Evolutionary conservation across 1,284 basidiomycete genomes (phyloP).

Genomic region (Lignosus rhinocerotis): DNA sequence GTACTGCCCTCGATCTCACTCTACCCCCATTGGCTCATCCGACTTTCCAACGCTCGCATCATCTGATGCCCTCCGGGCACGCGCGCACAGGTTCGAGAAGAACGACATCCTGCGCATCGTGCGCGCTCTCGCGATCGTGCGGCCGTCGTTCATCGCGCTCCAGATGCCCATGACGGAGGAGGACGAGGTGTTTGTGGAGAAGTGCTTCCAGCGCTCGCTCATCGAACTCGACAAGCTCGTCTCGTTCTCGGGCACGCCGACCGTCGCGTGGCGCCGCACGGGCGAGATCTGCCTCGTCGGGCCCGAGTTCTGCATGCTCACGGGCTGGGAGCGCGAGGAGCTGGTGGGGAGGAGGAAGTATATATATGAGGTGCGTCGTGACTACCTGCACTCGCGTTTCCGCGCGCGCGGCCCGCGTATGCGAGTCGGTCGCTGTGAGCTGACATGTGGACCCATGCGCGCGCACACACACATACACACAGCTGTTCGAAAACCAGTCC

Average conservation of each 20-base stretch:
- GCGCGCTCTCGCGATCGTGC: slow-evolving; percentile 90
- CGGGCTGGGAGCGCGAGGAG: slow-evolving; percentile 86
- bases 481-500: slow-evolving; percentile 89
- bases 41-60: neutral
- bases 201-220: slow-evolving; percentile 91
- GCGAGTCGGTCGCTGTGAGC: slow-evolving; percentile 12
- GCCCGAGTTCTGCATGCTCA: slow-evolving; percentile 94
- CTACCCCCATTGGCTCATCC: neutral
- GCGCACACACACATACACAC: too few species aligned
- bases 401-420: neutral
- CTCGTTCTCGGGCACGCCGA: slow-evolving; percentile 97
- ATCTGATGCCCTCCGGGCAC: neutral
- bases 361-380: slow-evolving; percentile 78
- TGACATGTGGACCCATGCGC: neutral
- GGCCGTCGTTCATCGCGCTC: slow-evolving; percentile 93
- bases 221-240: slow-evolving; percentile 96
- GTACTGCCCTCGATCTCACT: neutral
- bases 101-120: slow-evolving; percentile 94
- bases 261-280: slow-evolving; percentile 97
- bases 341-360: slow-evolving; percentile 79
- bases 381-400: neutral
- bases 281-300: slow-evolving; percentile 97
- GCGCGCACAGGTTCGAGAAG: slow-evolving; percentile 82
- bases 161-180: slow-evolving; percentile 94
- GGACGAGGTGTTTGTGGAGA: slow-evolving; percentile 94